Base-by-base conservation (phyloP, 1,284 basidiomycete species). In the Trametes pubescens region DNA sequence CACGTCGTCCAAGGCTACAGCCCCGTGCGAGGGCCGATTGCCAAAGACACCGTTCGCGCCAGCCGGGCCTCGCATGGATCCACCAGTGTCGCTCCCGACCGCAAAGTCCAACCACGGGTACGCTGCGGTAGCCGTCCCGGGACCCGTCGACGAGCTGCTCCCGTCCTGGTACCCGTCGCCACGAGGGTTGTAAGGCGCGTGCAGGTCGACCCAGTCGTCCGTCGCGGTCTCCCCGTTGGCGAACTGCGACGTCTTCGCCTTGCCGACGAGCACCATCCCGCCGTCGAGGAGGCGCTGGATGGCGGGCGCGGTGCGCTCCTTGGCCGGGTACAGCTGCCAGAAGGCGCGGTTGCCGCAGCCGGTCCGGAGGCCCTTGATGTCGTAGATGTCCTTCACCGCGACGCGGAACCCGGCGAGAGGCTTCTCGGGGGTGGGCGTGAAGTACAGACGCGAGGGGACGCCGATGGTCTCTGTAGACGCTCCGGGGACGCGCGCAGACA, bases 161-260 rank as follows among this genome's bases (percentile, higher is more conserved):
- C 79, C 78, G 59, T 81, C 79, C 62, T 78, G 78, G 67, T 84
- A 81, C 0, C 83, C 84, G 66, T 87, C 85, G 18, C 81, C 84
- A 46, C 84, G 79, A 29, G 83, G 81, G 67, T 85, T 85, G 78
- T 81, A 84, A 2, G 84, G 82, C 49, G 83, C 82, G 40, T 82
- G 77, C 21, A 82, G 78, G 66, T 86, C 84, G n/a, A 81, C 77
- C 77, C 82, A 86, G 65, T 82, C 80, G 69, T 79, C 81, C 62
- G 84, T 86, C 0, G 84, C 83, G 18, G 77, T 74, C 43, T 85
- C 82, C 5, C 84, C 84, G 65, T 85, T 85, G 13, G 85, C 84
- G 65, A 87, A 87, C 68, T 85, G 83, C 11, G 82, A 83, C 4
- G 83, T 84, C 64, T 84, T 84, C 4, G 82, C 82, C 68, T 84